Base-by-base conservation (phyloP, 2,329 filamentous ascomycete species). In the Calonectria hawksworthii region DNA sequence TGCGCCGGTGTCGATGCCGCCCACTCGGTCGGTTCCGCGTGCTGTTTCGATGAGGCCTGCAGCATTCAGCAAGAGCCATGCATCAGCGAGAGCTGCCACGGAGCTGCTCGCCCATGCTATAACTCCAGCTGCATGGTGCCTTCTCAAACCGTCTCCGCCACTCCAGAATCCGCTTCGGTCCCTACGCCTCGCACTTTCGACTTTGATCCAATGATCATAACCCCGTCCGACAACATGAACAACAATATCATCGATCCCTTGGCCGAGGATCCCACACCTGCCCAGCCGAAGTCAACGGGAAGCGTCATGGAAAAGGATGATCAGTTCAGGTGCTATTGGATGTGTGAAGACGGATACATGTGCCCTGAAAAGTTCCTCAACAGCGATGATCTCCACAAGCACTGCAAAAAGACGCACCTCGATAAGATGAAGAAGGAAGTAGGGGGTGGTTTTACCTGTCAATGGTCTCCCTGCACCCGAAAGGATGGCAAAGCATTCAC, bases 381-480 rank as follows among this genome's bases (percentile, higher is more conserved):
- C 32, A 85, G 89, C 21, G 86, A 89, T 61, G 86, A 87, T 6
- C 85, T 93, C 41, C 91, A 93, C 77, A 83, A 86, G 26, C 92
- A 93, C 80, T 87, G 91, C 74, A 88, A 89, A 28, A 80, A 86
- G 14, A 82, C 83, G 2, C 92, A 93, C 80, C 85, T 90, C 36
- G 86, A 86, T 70, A 75, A 81, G 10, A 80, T 90, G 59, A 84
- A 85, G 54, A 89, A 89, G 75, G 83, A 84, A 4, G n/a, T n/a
- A n/a, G 80, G 82, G 3, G 82, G 84, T 18, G 89, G 89, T 3
- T 92, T 89, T 73, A 81, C 84, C n/a, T 92, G 91, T 78, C 85
- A 84, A 51, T 93, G 92, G 92, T 83, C 86, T 18, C 87, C 86
- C 52, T 94, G 92, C 82, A 85, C 85, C 41, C 89, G 91, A 44